phyloP scores from a whole-genome alignment of 1,284 basidiomycete genomes.

The Mycena sp. region DNA sequence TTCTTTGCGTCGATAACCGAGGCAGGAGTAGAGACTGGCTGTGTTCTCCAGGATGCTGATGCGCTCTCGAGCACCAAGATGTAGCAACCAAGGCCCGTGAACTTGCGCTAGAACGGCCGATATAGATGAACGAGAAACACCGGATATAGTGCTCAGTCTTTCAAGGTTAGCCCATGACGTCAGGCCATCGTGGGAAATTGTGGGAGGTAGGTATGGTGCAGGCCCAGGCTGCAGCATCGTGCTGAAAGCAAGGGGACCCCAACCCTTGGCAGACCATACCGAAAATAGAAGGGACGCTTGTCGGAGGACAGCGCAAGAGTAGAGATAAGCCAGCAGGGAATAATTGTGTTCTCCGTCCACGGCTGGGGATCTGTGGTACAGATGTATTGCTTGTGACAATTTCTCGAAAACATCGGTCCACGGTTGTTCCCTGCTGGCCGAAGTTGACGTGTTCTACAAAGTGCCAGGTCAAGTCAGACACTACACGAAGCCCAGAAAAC shows the following conservation, averaged over 20 bases:
- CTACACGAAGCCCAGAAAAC: conserved; percentile 13
- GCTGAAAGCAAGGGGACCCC: conserved; percentile 83
- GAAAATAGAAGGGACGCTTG: conserved; percentile 77
- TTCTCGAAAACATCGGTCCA: conserved; percentile 79
- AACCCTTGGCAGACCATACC: conserved; percentile 88
- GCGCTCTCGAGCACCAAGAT: conserved; percentile 80
- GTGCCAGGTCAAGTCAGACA: conserved; percentile 37
- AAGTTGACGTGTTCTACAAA: conserved; percentile 58
- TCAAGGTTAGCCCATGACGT: conserved; percentile 60
- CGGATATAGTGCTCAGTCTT: conserved; percentile 71
- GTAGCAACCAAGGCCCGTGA: conserved; percentile 88
- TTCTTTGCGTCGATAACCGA: conserved; percentile 88
- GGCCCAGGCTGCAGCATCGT: conserved; percentile 74
- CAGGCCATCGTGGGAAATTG: conserved; percentile 51
- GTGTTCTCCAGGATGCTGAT: conserved; percentile 75
- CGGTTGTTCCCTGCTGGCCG: conserved; percentile 61
- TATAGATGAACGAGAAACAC: conserved; percentile 75
- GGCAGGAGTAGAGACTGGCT: conserved; percentile 77
- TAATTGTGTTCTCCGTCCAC: conserved; percentile 67
- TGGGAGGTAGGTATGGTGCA: conserved; percentile 64
- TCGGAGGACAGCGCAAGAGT: conserved; percentile 71
- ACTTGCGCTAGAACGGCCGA: conserved; percentile 70
- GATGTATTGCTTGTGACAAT: conserved; percentile 66
- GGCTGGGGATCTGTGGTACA: conserved; percentile 68
- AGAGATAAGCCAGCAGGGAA: conserved; percentile 72